phyloP scores from a whole-genome alignment of 2,329 filamentous ascomycete species.

The Phialemoniopsis sp. region DNA sequence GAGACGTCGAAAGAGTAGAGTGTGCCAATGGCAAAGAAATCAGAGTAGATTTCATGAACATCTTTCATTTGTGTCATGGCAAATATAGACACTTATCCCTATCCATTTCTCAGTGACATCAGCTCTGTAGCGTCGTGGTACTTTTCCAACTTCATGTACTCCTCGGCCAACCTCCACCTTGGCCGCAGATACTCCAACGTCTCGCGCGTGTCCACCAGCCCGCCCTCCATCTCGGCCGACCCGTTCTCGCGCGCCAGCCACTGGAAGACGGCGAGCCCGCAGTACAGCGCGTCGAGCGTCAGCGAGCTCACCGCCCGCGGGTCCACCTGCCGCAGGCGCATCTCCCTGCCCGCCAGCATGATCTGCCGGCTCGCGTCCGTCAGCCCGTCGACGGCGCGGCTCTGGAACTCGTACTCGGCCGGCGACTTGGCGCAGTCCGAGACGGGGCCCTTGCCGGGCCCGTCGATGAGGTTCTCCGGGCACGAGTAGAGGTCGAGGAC shows the following conservation, averaged over 20 bases:
- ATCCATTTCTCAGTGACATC: neutral
- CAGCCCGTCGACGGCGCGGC: conserved; percentile 24
- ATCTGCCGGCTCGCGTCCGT: conserved; percentile 16
- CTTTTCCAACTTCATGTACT: conserved; percentile 28
- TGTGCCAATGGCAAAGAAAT: too few relatives aligned
- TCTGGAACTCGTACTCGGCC: conserved; percentile 24
- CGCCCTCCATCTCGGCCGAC: conserved; percentile 18
- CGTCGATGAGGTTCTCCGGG: conserved; percentile 16
- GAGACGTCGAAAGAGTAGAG: neutral
- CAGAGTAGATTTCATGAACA: too few relatives aligned
- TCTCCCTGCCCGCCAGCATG: conserved; percentile 18
- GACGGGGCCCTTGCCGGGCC: conserved; percentile 14
- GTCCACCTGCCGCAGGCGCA: conserved; percentile 11
- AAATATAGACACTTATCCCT: too few relatives aligned
- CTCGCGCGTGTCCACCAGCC: conserved; percentile 21
- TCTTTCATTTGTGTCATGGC: too few relatives aligned
- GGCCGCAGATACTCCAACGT: conserved; percentile 19
- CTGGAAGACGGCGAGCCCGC: conserved; percentile 26
- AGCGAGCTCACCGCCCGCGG: conserved; percentile 25
- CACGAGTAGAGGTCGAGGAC: conserved; percentile 32
- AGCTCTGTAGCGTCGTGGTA: conserved; percentile 19
- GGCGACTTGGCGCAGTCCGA: conserved; percentile 29
- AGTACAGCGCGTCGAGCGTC: conserved; percentile 30
- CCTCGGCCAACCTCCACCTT: conserved; percentile 28
- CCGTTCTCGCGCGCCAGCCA: conserved; percentile 32